These are phyloP conservation scores for Skeletonema costatum DNA, from an alignment of 108 stramenopile genomes.

Conservation along the genomic window DNA sequence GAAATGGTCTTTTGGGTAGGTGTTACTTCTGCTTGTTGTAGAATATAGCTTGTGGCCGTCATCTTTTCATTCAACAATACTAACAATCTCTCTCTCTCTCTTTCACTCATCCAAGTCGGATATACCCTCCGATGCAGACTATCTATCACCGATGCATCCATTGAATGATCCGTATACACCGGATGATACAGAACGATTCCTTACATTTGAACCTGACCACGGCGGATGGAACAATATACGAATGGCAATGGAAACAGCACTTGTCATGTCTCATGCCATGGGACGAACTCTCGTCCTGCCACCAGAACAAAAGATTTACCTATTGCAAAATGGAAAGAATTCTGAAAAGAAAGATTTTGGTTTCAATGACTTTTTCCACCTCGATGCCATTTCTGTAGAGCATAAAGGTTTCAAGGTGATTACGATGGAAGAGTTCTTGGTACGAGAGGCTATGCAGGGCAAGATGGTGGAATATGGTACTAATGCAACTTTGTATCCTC, in stretches of 20 bases:
- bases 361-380: slow-evolving; percentile 81
- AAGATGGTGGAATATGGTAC: slow-evolving; percentile 46
- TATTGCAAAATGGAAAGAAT: slow-evolving; percentile 52
- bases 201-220: slow-evolving; percentile 90
- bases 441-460: slow-evolving; percentile 50
- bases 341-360: slow-evolving; percentile 52
- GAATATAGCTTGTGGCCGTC: no score
- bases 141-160: slow-evolving; percentile 53
- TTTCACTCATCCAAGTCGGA: slow-evolving; percentile 25
- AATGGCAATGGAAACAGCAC: slow-evolving; percentile 77
- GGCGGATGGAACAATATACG: slow-evolving; percentile 54
- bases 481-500: slow-evolving; percentile 55
- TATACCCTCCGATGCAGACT: slow-evolving; percentile 63
- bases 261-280: slow-evolving; percentile 86
- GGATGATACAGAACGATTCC: slow-evolving; percentile 47
- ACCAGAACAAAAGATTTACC: slow-evolving; percentile 84
- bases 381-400: slow-evolving; percentile 61
- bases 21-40: no score
- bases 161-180: slow-evolving; percentile 20
- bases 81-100: no score
- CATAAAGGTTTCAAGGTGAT: slow-evolving; percentile 66
- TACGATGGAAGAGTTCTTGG: slow-evolving; percentile 81
- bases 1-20: slow-evolving; percentile 85
- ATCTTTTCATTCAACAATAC: no score
- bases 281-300: slow-evolving; percentile 93